Percentiles rank a stretch among this genome's conserved stretches.
These are phyloP conservation scores for Solanum pinnatisectum DNA, from an alignment of 257 asterid genomes.

Conservation along the genomic window DNA sequence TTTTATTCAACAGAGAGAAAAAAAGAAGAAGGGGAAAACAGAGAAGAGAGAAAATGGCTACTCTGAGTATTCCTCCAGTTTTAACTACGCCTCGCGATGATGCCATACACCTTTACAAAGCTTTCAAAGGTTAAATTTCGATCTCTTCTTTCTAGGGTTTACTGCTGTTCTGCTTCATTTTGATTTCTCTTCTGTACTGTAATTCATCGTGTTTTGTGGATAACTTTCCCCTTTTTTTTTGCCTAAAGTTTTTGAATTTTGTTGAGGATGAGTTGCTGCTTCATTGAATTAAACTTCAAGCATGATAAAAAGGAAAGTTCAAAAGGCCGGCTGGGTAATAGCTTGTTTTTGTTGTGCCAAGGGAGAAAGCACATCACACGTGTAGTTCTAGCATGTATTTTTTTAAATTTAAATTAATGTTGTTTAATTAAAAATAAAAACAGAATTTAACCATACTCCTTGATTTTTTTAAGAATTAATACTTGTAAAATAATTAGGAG, in stretches of 20 bases:
- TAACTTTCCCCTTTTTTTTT: neutral
- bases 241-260: neutral
- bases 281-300: neutral
- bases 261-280: neutral
- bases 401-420: too few species aligned
- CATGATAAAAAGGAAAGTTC: neutral
- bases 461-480: too few species aligned
- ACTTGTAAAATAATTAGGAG: neutral
- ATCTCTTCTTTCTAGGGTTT: neutral
- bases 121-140: slow-evolving; percentile 59
- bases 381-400: neutral
- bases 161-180: neutral
- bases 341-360: neutral
- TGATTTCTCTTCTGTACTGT: neutral
- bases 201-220: neutral
- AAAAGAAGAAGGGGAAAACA: neutral
- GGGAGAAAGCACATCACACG: neutral
- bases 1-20: neutral
- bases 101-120: slow-evolving; percentile 69
- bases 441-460: too few species aligned
- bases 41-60: slow-evolving; percentile 34
- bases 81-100: slow-evolving; percentile 86
- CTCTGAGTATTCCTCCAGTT: slow-evolving; percentile 53
- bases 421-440: too few species aligned
- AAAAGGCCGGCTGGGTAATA: neutral